A percentile compares a stretch with the other conserved stretches of the same genome.
Evolutionary conservation across 1,284 basidiomycete genomes (phyloP).

Genomic region (Exobasidium rhododendri): DNA sequence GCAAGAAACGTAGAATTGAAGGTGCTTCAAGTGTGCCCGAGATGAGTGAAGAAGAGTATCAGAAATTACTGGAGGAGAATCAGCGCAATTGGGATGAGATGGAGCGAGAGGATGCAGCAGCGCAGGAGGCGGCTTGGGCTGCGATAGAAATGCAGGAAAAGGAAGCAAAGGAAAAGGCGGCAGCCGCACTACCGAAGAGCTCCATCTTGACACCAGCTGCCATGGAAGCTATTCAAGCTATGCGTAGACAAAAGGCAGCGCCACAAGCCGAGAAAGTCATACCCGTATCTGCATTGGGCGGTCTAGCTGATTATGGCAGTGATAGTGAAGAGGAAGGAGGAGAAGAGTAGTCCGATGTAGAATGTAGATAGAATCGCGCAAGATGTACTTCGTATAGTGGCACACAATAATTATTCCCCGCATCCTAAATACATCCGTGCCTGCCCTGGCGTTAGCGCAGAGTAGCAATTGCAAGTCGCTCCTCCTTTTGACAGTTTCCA

Average conservation of each 20-base stretch:
- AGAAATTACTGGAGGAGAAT: constrained; percentile 47
- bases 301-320: constrained; percentile 45
- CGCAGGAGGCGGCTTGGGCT: constrained; percentile 9
- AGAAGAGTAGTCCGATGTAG: neutral
- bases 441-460: no score
- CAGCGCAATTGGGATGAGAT: constrained; percentile 42
- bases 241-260: constrained; percentile 17
- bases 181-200: neutral
- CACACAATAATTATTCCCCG: no score
- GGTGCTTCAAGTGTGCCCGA: constrained; percentile 4
- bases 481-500: no score
- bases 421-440: no score
- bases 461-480: no score
- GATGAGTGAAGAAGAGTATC: constrained; percentile 37
- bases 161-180: constrained; percentile 5
- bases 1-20: constrained; percentile 22
- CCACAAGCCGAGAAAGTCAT: constrained; percentile 13
- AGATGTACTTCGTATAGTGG: no score
- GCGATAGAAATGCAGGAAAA: constrained; percentile 1
- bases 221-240: constrained; percentile 26
- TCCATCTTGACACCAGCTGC: constrained; percentile 33
- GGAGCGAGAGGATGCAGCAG: constrained; percentile 20
- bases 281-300: constrained; percentile 23
- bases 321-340: constrained; percentile 30
- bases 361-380: no score